phyloP scores from a whole-genome alignment of 371 early-diverging fungal species.

The Apophysomyces variabilis region DNA sequence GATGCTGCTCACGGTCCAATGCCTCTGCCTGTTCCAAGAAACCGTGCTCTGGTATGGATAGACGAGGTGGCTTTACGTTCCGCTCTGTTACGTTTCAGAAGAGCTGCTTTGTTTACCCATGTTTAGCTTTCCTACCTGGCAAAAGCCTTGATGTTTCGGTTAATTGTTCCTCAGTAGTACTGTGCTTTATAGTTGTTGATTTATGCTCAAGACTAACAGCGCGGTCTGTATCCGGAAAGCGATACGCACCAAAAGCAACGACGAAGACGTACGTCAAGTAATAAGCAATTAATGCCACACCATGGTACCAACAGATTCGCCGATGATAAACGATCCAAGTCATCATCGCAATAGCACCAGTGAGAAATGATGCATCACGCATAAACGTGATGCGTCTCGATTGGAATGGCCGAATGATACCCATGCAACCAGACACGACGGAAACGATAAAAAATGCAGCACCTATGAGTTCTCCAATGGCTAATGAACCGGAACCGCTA shows the following conservation, averaged over 20 bases:
- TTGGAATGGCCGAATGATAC: conserved; percentile 67
- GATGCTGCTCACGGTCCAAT: conserved; percentile 36
- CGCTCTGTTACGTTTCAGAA: not conserved
- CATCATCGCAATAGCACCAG: conserved; percentile 64
- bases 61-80: conserved; percentile 23
- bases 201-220: conserved; percentile 34
- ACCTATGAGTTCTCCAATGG: conserved; percentile 83
- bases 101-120: not conserved
- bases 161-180: conserved; percentile 27
- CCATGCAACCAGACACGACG: conserved; percentile 78
- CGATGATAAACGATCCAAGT: conserved; percentile 65
- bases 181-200: conserved; percentile 23
- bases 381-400: conserved; percentile 68
- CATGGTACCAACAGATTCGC: conserved; percentile 67
- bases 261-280: conserved; percentile 60
- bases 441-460: conserved; percentile 78
- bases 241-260: conserved; percentile 45
- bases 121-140: conserved; percentile 20
- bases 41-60: conserved; percentile 38
- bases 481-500: conserved; percentile 74
- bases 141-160: conserved; percentile 36
- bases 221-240: conserved; percentile 31
- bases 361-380: conserved; percentile 74
- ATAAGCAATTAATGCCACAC: conserved; percentile 54
- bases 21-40: conserved; percentile 20